Evolutionary conservation across 805 yeast genomes (phyloP), one percentile per base, ranked within the genome.

Genomic region (Starmerella cellae): DNA sequence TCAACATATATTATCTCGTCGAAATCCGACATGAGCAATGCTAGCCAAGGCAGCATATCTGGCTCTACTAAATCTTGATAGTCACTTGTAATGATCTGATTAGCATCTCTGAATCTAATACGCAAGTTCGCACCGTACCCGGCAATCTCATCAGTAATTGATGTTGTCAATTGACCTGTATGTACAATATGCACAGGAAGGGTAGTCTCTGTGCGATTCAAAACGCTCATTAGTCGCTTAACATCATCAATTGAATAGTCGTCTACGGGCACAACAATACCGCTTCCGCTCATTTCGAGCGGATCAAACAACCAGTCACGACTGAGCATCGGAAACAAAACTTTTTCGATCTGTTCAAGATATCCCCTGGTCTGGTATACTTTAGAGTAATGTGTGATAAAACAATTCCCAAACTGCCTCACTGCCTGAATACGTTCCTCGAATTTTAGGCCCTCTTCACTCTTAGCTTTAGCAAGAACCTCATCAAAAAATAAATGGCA

Each of bases 141-240:
- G 13, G 11, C 28, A 24, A 24, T 24, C 11, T 8, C 28, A 24
- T 8, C 8, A 8, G 13, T 9, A 24, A 9, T 8, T 13, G 11
- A 9, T 9, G 28, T 8, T 24, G 28, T 9, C 13, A 24, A 24
- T 24, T 8, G 8, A 13, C 28, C 35, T 21, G 18, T 27, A 18
- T 39, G 24, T 5, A 30, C 18, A 5, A 39, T 19, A 23, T 44
- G 37, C 14, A 44, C 39, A 4, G 47, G 47, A 9, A 44, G 32
- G n/a, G 16, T 18, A 19, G 22, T 37, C 3, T 31, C 35, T 9
- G 36, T 23, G 5, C 2, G n/a, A 2, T 22, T 20, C 4, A 44
- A 19, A 2, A 29, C 36, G 3, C 16, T n/a, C 13, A 44, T n/a
- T 14, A 39, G 28, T 9, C 26, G 27, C 4, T 13, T 9, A 17